phyloP scores from a whole-genome alignment of 1,139 yeast genomes.

The Kluyveromyces marxianus region DNA sequence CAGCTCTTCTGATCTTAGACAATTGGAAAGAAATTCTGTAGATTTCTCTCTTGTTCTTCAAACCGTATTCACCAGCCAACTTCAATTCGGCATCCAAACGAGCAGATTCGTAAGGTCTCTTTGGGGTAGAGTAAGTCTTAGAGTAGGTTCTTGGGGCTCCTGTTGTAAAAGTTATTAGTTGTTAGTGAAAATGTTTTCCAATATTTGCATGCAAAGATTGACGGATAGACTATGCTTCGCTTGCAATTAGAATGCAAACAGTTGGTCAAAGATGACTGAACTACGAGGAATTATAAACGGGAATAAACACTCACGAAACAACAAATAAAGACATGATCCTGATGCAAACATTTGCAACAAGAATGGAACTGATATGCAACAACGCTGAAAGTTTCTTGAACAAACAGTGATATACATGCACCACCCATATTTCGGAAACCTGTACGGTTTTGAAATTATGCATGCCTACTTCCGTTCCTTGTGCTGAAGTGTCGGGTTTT shows the following conservation, averaged over 20 bases:
- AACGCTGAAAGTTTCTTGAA: neutral
- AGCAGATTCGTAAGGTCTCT: constrained; percentile 95
- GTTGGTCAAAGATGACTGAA: neutral
- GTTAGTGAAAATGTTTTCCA: constrained; percentile 5
- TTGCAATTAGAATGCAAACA: no score
- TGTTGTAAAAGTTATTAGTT: constrained; percentile 22
- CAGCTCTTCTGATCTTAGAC: constrained; percentile 99
- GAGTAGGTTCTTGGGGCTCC: constrained; percentile 99
- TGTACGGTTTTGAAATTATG: neutral
- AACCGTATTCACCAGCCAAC: constrained; percentile 99
- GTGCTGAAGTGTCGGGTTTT: constrained; percentile 82
- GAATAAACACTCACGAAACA: constrained; percentile 10
- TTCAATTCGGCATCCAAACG: constrained; percentile 99
- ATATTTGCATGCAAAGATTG: neutral
- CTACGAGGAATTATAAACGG: constrained; percentile 9
- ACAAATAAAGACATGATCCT: neutral
- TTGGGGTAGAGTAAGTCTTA: constrained; percentile 98
- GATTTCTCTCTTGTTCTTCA: constrained; percentile 99
- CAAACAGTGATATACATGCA: neutral
- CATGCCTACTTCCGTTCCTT: constrained; percentile 1
- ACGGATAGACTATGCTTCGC: constrained; percentile 9
- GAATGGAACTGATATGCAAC: neutral
- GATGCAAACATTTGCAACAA: no score
- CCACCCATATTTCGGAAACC: neutral
- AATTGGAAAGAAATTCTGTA: constrained; percentile 98